These are phyloP conservation scores for Aspergillus fijiensis DNA, from an alignment of 2,329 filamentous ascomycete genomes.

Conservation along the genomic window DNA sequence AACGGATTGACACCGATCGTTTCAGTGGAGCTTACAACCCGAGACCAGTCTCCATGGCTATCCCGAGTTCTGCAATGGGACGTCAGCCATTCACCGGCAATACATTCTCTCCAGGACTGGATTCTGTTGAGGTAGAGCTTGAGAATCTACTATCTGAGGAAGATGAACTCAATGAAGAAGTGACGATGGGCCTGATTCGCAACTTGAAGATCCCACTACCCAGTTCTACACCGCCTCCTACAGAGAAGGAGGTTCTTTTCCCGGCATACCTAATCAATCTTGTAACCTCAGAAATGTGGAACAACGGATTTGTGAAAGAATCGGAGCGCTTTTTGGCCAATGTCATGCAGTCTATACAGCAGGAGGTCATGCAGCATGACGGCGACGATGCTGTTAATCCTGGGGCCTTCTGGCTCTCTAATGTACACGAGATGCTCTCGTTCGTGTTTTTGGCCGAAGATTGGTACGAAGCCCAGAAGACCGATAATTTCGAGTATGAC, in stretches of 20 bases:
- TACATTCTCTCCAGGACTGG: slow-evolving; percentile 75
- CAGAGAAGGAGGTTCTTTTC: slow-evolving; percentile 98
- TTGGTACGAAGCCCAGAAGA: slow-evolving; percentile 99
- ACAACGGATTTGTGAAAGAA: slow-evolving; percentile 99
- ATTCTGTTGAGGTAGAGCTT: slow-evolving; percentile 92
- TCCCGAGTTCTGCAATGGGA: slow-evolving; percentile 54
- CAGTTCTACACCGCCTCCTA: slow-evolving; percentile 80
- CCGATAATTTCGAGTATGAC: slow-evolving; percentile 98
- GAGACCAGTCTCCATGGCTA: slow-evolving; percentile 92
- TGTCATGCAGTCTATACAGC: slow-evolving; percentile 99
- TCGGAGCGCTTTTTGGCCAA: slow-evolving; percentile 98
- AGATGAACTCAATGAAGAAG: slow-evolving; percentile 93
- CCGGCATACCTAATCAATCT: slow-evolving; percentile 98
- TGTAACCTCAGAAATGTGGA: slow-evolving; percentile 99
- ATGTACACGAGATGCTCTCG: slow-evolving; percentile 99
- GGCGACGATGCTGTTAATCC: slow-evolving; percentile 96
- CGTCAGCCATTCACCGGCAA: slow-evolving; percentile 72
- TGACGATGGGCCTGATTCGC: slow-evolving; percentile 91
- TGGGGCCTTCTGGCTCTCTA: slow-evolving; percentile 97
- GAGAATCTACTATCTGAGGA: slow-evolving; percentile 93
- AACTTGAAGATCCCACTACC: slow-evolving; percentile 95
- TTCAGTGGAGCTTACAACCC: slow-evolving; percentile 94
- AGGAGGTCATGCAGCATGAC: slow-evolving; percentile 98
- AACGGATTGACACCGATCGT: slow-evolving; percentile 80
- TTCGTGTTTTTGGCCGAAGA: slow-evolving; percentile 99